Conservation (phyloP, 768 basidiomycete species). For the Termitomyces eurrhizus region DNA sequence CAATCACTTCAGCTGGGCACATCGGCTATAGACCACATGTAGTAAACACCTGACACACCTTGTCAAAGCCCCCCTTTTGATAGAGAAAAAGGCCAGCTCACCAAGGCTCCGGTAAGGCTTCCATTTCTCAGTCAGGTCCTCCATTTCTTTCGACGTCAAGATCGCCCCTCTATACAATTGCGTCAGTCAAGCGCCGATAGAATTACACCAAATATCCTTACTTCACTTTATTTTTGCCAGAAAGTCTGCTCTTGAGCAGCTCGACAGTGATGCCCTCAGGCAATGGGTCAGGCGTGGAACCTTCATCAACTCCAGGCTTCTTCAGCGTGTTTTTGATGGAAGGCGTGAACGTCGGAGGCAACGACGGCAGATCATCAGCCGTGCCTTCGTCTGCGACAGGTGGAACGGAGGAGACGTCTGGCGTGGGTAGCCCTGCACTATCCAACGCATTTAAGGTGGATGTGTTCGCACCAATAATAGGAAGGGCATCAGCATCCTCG, state of each 20-base stretch:
- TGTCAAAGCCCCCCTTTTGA: background rate
- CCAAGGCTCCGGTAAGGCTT: conserved; percentile 80
- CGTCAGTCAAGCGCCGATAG: conserved; percentile 9
- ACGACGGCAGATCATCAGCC: conserved; percentile 28
- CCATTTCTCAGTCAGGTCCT: conserved; percentile 71
- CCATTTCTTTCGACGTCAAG: conserved; percentile 81
- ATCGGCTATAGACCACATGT: conserved; percentile 82
- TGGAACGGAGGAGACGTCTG: conserved; percentile 31
- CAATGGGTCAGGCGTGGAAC: conserved; percentile 32
- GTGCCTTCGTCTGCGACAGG: conserved; percentile 25
- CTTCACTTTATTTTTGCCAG: conserved; percentile 73
- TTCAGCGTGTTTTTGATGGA: conserved; percentile 57
- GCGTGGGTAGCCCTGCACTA: conserved; percentile 3
- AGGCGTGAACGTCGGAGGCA: conserved; percentile 64
- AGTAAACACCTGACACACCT: conserved; percentile 58
- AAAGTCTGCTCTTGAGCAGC: conserved; percentile 54
- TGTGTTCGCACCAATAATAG: conserved; percentile 19
- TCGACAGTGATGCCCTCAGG: conserved; percentile 58
- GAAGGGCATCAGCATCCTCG: conserved; percentile 29
- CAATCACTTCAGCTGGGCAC: conserved; percentile 9
- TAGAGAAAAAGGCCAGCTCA: conserved; percentile 26
- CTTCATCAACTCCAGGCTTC: conserved; percentile 24
- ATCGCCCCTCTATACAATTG: conserved; percentile 53
- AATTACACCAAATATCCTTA: conserved; percentile 28
- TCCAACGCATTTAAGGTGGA: background rate